Conservation (phyloP, 2,329 filamentous ascomycete species). For the Fusarium newnesense region DNA sequence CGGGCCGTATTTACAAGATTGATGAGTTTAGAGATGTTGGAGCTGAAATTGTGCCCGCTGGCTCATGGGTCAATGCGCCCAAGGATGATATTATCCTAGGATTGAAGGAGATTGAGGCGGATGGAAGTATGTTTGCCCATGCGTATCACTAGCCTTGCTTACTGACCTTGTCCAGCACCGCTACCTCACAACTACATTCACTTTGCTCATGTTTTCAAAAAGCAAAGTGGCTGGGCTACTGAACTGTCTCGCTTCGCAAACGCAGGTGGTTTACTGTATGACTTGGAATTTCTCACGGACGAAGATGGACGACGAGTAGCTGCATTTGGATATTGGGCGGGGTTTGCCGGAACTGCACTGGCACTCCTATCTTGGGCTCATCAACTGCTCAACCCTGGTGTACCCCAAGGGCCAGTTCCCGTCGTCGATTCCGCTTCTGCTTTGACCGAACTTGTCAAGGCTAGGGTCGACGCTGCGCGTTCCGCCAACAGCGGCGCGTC, state of each 20-base stretch:
- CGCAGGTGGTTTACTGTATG: accelerated
- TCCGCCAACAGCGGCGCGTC: not conserved
- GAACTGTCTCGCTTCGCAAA: not conserved
- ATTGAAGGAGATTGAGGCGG: not conserved
- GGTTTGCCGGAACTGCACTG: not conserved
- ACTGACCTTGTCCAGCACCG: not conserved
- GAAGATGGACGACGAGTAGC: not conserved
- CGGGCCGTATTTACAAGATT: not conserved
- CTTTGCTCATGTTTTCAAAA: not conserved
- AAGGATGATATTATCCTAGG: not conserved
- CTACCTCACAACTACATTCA: not conserved
- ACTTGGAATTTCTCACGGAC: not conserved
- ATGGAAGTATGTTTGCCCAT: not conserved
- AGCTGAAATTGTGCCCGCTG: accelerated
- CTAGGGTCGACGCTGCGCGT: not conserved
- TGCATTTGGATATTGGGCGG: not conserved
- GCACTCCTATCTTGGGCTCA: not conserved
- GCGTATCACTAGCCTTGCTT: not conserved
- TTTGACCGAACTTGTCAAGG: not conserved
- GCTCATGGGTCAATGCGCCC: not conserved
- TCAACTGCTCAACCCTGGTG: not conserved
- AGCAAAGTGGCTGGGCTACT: not conserved
- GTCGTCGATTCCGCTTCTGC: not conserved
- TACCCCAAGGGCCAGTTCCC: not conserved
- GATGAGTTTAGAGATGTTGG: not conserved